Base-by-base conservation (phyloP, 768 basidiomycete species). In the Cubamyces sp. region DNA sequence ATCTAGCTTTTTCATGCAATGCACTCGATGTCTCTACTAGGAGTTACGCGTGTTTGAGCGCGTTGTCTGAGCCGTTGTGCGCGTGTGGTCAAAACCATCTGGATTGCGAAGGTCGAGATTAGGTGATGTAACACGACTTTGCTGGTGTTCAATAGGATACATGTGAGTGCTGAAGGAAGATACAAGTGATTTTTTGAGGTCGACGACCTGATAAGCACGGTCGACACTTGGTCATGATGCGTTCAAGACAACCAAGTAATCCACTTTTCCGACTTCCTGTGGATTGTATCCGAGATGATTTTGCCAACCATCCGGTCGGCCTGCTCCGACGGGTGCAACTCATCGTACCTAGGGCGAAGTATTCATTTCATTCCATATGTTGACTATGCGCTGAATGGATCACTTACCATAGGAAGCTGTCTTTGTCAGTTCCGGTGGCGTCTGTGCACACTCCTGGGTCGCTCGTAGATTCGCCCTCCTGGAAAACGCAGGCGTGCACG, bases 251-350 rank as follows among this genome's bases (percentile, higher is more conserved):
- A 71, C 83, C 84, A 84, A 3, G 79, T 82, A 15, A 76, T 75
- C 82, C 81, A 85, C 49, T 72, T 63, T 57, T 76, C 82, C 0
- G 66, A 62, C 42, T 78, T 74, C 9, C 83, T 81, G 56, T 75
- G 71, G 56, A 85, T 78, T 1, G 80, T 76, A 21, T 77, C 62
- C 0, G 82, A 74, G 18, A 87, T 81, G 63, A 86, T 79, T 49
- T 77, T 74, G 0, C 84, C 85, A 2, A 87, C 76, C 37, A 82
- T 76, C 11, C 86, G 73, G 57, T 83, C 81, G 1, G 82, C 77
- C 66, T 87, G 86, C 66, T 86, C 83, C 4, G 84, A 84, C 6
- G 83, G 83, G 66, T 87, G 86, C 18, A 87, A 74, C 62, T 86
- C 86, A 64, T 87, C 84, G 61, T 72, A 82, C 82, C 69, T 72